These are phyloP conservation scores for Eutrema japonicum DNA, from an alignment of 345 rosid genomes.

Conservation along the genomic window DNA sequence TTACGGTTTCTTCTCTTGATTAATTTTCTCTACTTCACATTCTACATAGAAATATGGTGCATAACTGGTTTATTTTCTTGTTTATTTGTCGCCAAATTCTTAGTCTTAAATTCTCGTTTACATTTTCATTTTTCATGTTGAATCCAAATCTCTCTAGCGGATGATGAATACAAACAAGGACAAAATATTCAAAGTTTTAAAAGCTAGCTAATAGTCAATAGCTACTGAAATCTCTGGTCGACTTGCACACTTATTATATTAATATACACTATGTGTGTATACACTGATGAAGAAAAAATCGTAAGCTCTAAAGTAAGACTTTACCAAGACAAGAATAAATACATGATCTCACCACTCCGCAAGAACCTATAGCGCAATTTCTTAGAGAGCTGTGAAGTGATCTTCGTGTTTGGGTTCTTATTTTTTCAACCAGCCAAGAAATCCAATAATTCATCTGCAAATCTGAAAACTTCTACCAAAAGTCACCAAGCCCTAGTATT, in stretches of 20 bases:
- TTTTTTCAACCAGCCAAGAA: not conserved
- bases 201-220: not conserved
- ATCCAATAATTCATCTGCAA: not conserved
- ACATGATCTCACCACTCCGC: not conserved
- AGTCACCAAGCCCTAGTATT: not conserved
- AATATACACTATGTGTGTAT: too few relatives aligned
- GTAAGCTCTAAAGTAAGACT: not conserved
- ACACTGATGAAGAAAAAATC: not conserved
- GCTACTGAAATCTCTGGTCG: not conserved
- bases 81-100: too few relatives aligned
- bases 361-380: not conserved
- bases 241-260: not conserved
- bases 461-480: not conserved
- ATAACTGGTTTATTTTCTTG: too few relatives aligned
- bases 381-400: not conserved
- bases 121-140: not conserved
- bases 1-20: constrained; percentile 59
- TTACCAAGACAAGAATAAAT: not conserved
- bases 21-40: not conserved
- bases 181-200: not conserved
- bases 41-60: not conserved
- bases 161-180: not conserved
- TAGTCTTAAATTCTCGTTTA: not conserved
- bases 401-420: not conserved
- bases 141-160: not conserved